Percentiles rank a stretch among this genome's conserved stretches.
Evolutionary conservation across 2,329 filamentous ascomycete genomes (phyloP).

Genomic region (Taxawa tesnikishii): DNA sequence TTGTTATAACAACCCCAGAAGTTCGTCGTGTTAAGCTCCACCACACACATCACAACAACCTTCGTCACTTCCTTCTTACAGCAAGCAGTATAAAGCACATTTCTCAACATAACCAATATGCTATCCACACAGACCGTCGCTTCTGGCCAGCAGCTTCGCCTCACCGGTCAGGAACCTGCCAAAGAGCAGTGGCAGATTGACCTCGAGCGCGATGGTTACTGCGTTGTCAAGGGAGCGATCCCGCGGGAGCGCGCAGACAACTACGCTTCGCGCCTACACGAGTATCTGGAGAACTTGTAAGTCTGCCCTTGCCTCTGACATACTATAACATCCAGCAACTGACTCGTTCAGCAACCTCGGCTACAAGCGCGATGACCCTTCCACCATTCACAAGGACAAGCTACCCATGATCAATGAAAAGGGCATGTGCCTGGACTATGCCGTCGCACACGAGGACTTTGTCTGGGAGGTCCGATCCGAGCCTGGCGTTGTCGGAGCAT

Average conservation of each 20-base stretch:
- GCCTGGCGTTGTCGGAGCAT: constrained; percentile 33
- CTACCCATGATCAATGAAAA: constrained; percentile 33
- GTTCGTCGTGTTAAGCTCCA: no score
- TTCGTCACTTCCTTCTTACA: no score
- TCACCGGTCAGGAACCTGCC: no score
- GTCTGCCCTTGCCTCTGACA: constrained; percentile 15
- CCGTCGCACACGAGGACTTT: constrained; percentile 36
- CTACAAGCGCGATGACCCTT: constrained; percentile 22
- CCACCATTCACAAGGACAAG: constrained; percentile 21
- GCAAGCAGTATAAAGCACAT: no score
- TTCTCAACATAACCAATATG: no score
- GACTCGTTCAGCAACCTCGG: constrained; percentile 21
- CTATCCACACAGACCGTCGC: no score
- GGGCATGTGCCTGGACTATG: constrained; percentile 37
- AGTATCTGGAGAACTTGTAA: constrained; percentile 17
- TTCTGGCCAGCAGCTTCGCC: constrained; percentile 1
- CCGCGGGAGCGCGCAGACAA: constrained; percentile 22
- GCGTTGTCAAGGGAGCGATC: constrained; percentile 30
- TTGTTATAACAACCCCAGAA: no score
- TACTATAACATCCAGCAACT: constrained; percentile 1
- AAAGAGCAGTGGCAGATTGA: no score
- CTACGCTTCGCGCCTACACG: constrained; percentile 13
- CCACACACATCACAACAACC: no score
- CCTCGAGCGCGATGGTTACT: constrained; percentile 25
- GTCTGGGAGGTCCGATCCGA: constrained; percentile 37